Evolutionary conservation across 179 eudicot species (phyloP), one percentile per base, ranked within the genome.

Genomic region (Gypsophila paniculata): DNA sequence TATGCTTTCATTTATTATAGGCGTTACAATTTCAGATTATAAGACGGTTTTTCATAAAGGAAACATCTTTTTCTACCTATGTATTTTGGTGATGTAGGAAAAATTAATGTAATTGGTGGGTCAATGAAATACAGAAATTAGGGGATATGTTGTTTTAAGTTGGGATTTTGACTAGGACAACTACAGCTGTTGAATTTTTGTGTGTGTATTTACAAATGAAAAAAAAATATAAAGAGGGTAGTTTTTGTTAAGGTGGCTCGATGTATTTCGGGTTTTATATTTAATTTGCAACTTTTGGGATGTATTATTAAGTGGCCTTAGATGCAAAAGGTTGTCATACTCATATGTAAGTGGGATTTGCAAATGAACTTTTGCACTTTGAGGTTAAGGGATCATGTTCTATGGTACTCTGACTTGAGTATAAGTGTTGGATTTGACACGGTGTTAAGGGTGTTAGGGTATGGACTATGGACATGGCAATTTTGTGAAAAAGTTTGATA

Each of bases 101-200:
- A 65, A 8, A 14, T 66, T 61, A 6, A 55, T 51, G 61, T 63
- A 49, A 63, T 63, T 73, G 70, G 71, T 73, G 76, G 76, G 76
- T 65, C 76, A 65, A 21, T 21, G 48, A 65, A 68, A 65, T 66
- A 65, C 76, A 36, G 71, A 55, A 54, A 53, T 77, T 72, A 21
- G 46, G 79, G 79, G 68, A 71, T 72, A 67, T 73, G 75, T 65
- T 65, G 10, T 55, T 23, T 29, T 22, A 34, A 73, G 59, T 49
- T 64, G 62, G 8, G 22, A 42, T 12, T 73, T 65, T 25, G 53
- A 44, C 52, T 38, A 65, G 44, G 63, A 64, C 70, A 49, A 72
- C 46, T 42, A 42, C 44, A 44, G 25, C 46, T 72, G 9, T 71
- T 15, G 34, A 46, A 36, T 52, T 71, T 21, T 42, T 39, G 64